Evolutionary conservation across 1,139 yeast species (phyloP), one percentile per base, ranked within the genome.

Genomic region (Debaryomycetaceae sp.): DNA sequence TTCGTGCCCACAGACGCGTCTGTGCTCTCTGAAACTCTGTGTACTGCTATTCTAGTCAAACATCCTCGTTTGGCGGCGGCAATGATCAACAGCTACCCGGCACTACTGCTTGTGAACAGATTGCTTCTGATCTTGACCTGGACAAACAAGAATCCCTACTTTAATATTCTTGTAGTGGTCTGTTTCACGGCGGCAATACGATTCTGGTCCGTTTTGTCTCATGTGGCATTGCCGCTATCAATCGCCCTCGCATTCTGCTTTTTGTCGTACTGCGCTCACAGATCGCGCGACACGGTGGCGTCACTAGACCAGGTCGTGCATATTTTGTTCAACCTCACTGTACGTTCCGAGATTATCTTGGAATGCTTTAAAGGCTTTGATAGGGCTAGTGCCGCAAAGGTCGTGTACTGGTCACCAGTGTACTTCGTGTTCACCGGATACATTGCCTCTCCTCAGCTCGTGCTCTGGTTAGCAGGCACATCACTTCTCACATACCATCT

Each of bases 231-330:
- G 15, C 77, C 77, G 0, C 27, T 62, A 2, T 25, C 65, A 12
- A 25, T 58, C 11, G 53, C 61, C 4, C 23, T 61, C 5, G 31
- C 44, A 2, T 60, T 64, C 39, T 53, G 69, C 25, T 55, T 64
- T 25, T 49, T 65, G 11, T 61, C 58, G 33, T 60, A 68, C 6
- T 55, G 62, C 4, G 44, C 60, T 5, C 54, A 57, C 35, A 73
- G 68, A 35, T 54, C 67, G 22, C 58, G 56, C 34, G 53, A 42
- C 33, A 70, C 62, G 37, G 63, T 58, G 38, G 78, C 79, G 5
- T 72, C 79, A 2, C 49, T 73, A 26, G 78, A 72, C 32, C 79
- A 73, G 39, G 70, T 73, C 2, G 39, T 73, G 27, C 63, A 64
- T 36, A 62, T 72, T 0, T 44, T 72, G 32, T 67, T 67, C 32